A percentile compares a stretch with the other conserved stretches of the same genome.
Evolutionary conservation across 768 basidiomycete species (phyloP).

Genomic region (Tricholoma saponaceum): DNA sequence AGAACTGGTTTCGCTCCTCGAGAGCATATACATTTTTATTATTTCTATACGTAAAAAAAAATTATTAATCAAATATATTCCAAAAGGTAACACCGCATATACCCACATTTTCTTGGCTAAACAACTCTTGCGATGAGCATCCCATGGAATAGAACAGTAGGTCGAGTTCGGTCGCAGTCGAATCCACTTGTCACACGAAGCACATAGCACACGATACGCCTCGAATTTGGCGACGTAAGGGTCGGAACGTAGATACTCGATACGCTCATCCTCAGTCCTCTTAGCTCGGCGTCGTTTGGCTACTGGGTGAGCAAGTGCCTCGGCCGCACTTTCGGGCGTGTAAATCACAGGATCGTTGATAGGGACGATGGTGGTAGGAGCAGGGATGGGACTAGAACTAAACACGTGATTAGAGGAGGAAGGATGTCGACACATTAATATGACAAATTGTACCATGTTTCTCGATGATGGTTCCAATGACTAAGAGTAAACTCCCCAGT

Average conservation of each 20-base stretch:
- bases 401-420: not conserved
- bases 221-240: conserved; percentile 80
- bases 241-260: conserved; percentile 64
- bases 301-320: conserved; percentile 42
- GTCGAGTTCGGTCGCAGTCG: conserved; percentile 82
- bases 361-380: conserved; percentile 11
- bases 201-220: conserved; percentile 75
- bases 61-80: conserved; percentile 3
- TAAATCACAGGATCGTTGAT: conserved; percentile 35
- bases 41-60: conserved; percentile 19
- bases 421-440: too few species aligned
- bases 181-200: conserved; percentile 83
- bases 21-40: conserved; percentile 54
- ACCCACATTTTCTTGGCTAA: conserved; percentile 73
- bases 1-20: conserved; percentile 54
- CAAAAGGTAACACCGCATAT: not conserved
- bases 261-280: conserved; percentile 73
- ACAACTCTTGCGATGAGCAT: conserved; percentile 81
- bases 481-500: conserved; percentile 62
- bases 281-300: conserved; percentile 70
- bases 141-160: conserved; percentile 87
- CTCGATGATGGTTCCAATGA: conserved; percentile 67
- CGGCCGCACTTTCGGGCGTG: conserved; percentile 37
- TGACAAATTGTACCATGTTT: conserved; percentile 41
- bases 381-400: not conserved